Conservation (phyloP, 331 rosid species). For the Cydonia oblonga region DNA sequence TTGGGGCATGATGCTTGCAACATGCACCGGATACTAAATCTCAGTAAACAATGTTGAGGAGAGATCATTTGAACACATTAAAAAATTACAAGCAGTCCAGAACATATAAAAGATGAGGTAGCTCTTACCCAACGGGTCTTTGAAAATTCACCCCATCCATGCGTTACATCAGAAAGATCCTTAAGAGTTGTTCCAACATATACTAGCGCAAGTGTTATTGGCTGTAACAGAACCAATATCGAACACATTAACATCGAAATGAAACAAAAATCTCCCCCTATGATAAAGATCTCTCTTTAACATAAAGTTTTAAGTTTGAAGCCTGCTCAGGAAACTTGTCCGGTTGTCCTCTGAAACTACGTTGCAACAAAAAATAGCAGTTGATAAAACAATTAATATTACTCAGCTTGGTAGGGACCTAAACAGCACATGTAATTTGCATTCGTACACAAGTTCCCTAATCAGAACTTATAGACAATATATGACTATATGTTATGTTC, state of each 20-base stretch:
- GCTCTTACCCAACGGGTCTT: conserved; percentile 82
- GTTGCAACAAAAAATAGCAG: neutral
- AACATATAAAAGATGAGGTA: neutral
- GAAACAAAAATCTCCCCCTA: neutral
- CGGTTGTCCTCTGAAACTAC: neutral
- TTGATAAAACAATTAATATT: neutral
- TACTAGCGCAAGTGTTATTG: conserved; percentile 80
- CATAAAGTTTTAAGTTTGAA: neutral
- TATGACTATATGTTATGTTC: too few relatives aligned
- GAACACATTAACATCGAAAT: neutral
- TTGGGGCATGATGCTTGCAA: neutral
- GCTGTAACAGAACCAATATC: conserved; percentile 44
- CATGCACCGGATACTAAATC: neutral
- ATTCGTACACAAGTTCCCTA: too few relatives aligned
- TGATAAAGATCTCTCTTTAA: neutral
- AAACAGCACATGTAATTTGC: neutral
- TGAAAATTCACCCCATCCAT: conserved; percentile 83
- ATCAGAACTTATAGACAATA: too few relatives aligned
- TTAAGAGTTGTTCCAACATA: conserved; percentile 95
- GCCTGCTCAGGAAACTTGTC: neutral
- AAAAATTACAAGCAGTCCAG: neutral
- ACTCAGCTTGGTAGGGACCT: too few relatives aligned
- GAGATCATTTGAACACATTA: neutral
- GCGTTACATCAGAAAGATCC: conserved; percentile 94
- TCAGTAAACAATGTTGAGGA: neutral